These are phyloP conservation scores for Coemansia sp. DNA, from an alignment of 192 early-diverging fungal genomes.

Conservation along the genomic window DNA sequence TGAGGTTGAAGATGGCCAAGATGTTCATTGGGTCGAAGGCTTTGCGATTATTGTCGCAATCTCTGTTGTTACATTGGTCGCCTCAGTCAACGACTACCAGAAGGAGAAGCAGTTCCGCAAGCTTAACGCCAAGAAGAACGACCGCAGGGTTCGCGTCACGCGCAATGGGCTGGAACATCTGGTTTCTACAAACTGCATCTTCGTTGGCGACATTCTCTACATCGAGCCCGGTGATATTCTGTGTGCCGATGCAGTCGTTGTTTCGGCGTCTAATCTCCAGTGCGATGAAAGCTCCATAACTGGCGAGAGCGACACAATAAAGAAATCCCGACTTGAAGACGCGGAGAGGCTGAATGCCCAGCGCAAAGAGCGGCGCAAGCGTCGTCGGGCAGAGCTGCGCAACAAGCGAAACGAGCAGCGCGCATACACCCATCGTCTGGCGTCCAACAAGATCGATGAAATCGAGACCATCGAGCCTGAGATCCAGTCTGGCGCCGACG, in stretches of 20 bases:
- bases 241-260: constrained; percentile 85
- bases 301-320: constrained; percentile 91
- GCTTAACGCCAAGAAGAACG: constrained; percentile 84
- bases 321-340: constrained; percentile 68
- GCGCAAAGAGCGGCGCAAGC: constrained; percentile 40
- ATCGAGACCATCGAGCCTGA: constrained; percentile 26
- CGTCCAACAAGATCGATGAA: constrained; percentile 21
- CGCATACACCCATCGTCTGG: constrained; percentile 16
- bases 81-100: constrained; percentile 80
- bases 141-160: constrained; percentile 72
- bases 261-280: constrained; percentile 76
- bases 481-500: constrained; percentile 35
- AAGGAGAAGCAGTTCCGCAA: constrained; percentile 87
- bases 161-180: constrained; percentile 68
- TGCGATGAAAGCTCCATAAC: constrained; percentile 93
- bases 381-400: constrained; percentile 47
- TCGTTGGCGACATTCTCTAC: constrained; percentile 88
- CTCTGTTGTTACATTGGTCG: constrained; percentile 73
- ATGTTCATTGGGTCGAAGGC: constrained; percentile 82
- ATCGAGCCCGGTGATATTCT: constrained; percentile 93
- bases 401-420: constrained; percentile 50
- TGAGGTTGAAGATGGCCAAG: constrained; percentile 42
- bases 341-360: constrained; percentile 27
- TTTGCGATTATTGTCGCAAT: constrained; percentile 82
- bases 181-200: constrained; percentile 74